A percentile compares a stretch with the other conserved stretches of the same genome.
phyloP scores from a whole-genome alignment of 768 basidiomycete species.

The Filobasidium wieringae region DNA sequence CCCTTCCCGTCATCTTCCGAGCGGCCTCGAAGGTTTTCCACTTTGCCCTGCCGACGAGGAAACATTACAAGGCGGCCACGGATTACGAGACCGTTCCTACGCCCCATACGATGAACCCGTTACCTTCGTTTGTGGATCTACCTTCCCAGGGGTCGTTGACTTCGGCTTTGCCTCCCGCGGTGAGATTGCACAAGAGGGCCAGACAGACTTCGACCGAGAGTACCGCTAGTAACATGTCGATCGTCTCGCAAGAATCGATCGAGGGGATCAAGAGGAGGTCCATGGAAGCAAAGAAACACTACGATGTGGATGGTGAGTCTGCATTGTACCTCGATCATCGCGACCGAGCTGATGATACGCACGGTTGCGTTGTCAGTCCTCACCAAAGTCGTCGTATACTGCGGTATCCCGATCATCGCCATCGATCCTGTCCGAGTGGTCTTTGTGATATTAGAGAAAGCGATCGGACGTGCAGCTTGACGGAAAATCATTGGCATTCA shows the following conservation, averaged over 20 bases:
- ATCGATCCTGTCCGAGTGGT: neutral
- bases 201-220: neutral
- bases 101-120: conserved; percentile 50
- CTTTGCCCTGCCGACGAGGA: conserved; percentile 64
- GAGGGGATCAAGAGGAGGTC: neutral
- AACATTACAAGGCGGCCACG: conserved; percentile 83
- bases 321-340: neutral
- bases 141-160: conserved; percentile 34
- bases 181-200: neutral
- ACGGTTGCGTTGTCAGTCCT: conserved; percentile 46
- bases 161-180: conserved; percentile 6
- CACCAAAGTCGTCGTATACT: conserved; percentile 81
- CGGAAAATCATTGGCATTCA: no score
- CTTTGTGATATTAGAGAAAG: neutral
- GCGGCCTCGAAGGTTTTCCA: conserved; percentile 46
- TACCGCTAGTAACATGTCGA: neutral
- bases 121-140: conserved; percentile 79
- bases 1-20: conserved; percentile 77
- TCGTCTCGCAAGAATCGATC: neutral
- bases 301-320: conserved; percentile 70
- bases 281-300: conserved; percentile 50
- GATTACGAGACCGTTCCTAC: conserved; percentile 53
- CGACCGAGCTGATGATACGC: conserved; percentile 9
- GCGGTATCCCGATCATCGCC: conserved; percentile 53
- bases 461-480: no score